Evolutionary conservation across 371 early-diverging fungal genomes (phyloP).

Genomic region (Syncephalastrum monosporum): DNA sequence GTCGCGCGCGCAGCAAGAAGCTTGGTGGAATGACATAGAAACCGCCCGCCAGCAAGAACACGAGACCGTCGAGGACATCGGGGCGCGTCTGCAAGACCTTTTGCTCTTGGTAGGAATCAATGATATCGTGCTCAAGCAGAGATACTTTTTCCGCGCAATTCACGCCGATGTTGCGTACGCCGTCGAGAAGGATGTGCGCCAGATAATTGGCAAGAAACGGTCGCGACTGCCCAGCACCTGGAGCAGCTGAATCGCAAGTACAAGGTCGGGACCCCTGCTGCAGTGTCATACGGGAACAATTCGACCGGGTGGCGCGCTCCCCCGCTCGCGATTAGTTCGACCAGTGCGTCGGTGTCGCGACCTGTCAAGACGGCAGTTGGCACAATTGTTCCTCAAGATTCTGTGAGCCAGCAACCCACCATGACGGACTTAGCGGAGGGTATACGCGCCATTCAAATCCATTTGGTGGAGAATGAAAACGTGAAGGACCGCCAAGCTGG

Average conservation of each 20-base stretch:
- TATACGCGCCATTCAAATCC: background rate
- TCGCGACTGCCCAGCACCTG: background rate
- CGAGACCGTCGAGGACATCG: constrained; percentile 6
- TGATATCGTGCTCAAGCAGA: background rate
- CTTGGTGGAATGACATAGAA: constrained; percentile 5
- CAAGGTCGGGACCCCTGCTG: too few relatives aligned
- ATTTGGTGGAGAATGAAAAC: constrained; percentile 8
- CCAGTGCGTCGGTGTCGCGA: too few relatives aligned
- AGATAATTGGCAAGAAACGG: constrained; percentile 1
- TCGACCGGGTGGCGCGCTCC: too few relatives aligned
- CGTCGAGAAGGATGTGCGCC: background rate
- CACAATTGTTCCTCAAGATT: too few relatives aligned
- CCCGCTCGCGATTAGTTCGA: too few relatives aligned
- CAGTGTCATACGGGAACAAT: too few relatives aligned
- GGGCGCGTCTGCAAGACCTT: background rate
- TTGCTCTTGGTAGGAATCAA: background rate
- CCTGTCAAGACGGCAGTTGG: too few relatives aligned
- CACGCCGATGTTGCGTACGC: background rate
- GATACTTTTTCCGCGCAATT: constrained; percentile 1
- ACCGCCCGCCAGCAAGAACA: background rate
- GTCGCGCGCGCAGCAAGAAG: background rate
- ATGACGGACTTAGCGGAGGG: constrained; percentile 2
- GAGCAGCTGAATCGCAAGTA: constrained; percentile 4
- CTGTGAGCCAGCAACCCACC: too few relatives aligned
- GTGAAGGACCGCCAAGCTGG: too few relatives aligned